phyloP scores from a whole-genome alignment of 1,284 basidiomycete species.

The Volvariella surrecta region DNA sequence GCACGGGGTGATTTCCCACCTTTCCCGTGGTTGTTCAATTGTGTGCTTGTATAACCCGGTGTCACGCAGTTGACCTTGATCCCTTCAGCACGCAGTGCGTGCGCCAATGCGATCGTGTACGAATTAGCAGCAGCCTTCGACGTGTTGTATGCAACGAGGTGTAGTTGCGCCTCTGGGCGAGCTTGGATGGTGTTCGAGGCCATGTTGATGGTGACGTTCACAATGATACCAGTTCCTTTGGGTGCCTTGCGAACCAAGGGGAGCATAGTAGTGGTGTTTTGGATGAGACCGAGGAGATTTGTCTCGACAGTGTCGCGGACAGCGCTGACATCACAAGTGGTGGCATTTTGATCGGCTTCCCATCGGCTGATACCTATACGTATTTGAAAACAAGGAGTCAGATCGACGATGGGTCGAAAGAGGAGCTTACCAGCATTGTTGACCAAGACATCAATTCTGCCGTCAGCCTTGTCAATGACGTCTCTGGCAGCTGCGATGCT shows the following conservation, averaged over 20 bases:
- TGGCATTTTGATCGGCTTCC: slow-evolving; percentile 24
- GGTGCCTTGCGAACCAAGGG: slow-evolving; percentile 24
- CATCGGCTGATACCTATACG: slow-evolving; percentile 24
- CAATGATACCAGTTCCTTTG: slow-evolving; percentile 17
- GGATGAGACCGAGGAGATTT: slow-evolving; percentile 30
- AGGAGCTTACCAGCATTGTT: slow-evolving; percentile 34
- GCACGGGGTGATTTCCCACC: slow-evolving; percentile 27
- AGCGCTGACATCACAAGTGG: slow-evolving; percentile 20
- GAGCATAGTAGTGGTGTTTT: slow-evolving; percentile 25
- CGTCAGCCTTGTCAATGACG: slow-evolving; percentile 29
- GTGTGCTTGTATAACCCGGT: slow-evolving; percentile 33
- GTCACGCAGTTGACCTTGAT: slow-evolving; percentile 27
- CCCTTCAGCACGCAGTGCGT: slow-evolving; percentile 43
- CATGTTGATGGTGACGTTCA: slow-evolving; percentile 31
- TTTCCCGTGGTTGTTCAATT: slow-evolving; percentile 26
- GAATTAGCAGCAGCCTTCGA: slow-evolving; percentile 81
- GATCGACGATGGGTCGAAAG: neutral
- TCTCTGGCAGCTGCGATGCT: slow-evolving; percentile 26
- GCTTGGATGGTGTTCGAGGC: slow-evolving; percentile 47
- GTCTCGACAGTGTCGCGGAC: slow-evolving; percentile 27
- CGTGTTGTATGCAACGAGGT: slow-evolving; percentile 22
- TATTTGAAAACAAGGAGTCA: too few species aligned
- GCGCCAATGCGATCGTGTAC: slow-evolving; percentile 72
- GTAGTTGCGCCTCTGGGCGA: slow-evolving; percentile 15
- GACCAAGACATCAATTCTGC: slow-evolving; percentile 36